phyloP scores from a whole-genome alignment of 176 grass and related monocot genomes.

The Stipa capillata region DNA sequence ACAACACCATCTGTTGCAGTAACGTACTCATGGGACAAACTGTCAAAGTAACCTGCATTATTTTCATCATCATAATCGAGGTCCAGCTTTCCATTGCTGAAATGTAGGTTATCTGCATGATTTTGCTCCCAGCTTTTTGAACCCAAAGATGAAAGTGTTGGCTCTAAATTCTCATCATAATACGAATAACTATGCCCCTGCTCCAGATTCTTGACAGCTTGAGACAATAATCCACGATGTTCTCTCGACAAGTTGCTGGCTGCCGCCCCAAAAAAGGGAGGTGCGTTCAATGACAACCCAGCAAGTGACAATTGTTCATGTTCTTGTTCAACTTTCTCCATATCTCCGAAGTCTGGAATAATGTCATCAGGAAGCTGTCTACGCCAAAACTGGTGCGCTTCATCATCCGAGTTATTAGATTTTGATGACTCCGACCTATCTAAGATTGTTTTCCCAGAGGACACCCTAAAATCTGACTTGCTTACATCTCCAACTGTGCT shows the following conservation, averaged over 20 bases:
- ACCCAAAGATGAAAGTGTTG: conserved; percentile 6
- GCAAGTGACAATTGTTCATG: conserved; percentile 21
- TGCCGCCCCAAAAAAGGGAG: background rate
- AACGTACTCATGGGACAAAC: conserved; percentile 7
- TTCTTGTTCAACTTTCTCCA: conserved; percentile 26
- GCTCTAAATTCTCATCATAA: conserved; percentile 15
- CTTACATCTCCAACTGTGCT: conserved; percentile 9
- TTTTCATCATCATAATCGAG: conserved; percentile 18
- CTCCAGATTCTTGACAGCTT: background rate
- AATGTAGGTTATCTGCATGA: background rate
- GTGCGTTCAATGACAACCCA: conserved; percentile 31
- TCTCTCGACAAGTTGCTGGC: background rate
- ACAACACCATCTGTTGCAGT: conserved; percentile 17
- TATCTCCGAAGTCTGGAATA: conserved; percentile 40
- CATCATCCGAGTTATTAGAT: too few species aligned
- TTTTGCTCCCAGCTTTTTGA: conserved; percentile 30
- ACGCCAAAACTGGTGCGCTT: too few species aligned
- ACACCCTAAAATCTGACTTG: conserved; percentile 10
- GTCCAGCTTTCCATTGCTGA: conserved; percentile 1
- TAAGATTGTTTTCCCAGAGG: conserved; percentile 22
- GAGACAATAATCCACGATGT: conserved; percentile 13
- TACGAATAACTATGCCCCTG: background rate
- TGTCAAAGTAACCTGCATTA: conserved; percentile 18
- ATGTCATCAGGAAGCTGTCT: conserved; percentile 61
- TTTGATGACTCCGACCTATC: too few species aligned